phyloP scores from a whole-genome alignment of 2,329 filamentous ascomycete genomes.

The Aureobasidium sp. region DNA sequence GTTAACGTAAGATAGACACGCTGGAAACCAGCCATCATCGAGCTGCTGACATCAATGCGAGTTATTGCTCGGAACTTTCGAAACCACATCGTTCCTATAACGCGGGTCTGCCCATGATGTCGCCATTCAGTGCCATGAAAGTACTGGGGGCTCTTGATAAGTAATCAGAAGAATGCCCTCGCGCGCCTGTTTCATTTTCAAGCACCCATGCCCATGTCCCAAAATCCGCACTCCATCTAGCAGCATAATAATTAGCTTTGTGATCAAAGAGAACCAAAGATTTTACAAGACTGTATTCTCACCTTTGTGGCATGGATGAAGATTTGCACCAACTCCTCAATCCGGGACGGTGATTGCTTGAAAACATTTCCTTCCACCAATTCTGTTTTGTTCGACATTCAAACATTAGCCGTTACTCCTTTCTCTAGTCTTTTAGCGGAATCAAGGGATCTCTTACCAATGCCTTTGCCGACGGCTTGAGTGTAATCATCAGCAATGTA shows the following conservation, averaged over 20 bases:
- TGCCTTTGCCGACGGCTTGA: slow-evolving; percentile 62
- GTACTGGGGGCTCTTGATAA: too few relatives aligned
- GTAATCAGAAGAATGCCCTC: too few relatives aligned
- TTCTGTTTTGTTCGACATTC: slow-evolving; percentile 42
- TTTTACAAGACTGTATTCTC: slow-evolving; percentile 25
- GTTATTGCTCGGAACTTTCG: too few relatives aligned
- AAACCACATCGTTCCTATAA: too few relatives aligned
- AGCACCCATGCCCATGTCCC: slow-evolving; percentile 56
- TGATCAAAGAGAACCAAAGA: neutral
- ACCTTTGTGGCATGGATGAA: slow-evolving; percentile 85
- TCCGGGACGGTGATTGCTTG: slow-evolving; percentile 63
- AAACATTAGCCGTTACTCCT: neutral
- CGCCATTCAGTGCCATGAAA: too few relatives aligned
- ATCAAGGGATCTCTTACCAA: slow-evolving; percentile 45
- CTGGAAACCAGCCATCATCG: too few relatives aligned
- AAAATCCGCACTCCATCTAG: slow-evolving; percentile 68
- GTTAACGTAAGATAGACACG: slow-evolving; percentile 10
- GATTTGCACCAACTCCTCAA: slow-evolving; percentile 77
- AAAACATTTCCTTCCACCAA: slow-evolving; percentile 68
- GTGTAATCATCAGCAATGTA: slow-evolving; percentile 77
- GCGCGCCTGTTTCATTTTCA: too few relatives aligned
- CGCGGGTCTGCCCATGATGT: too few relatives aligned
- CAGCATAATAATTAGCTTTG: slow-evolving; percentile 9
- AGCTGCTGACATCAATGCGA: too few relatives aligned
- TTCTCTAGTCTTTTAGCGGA: neutral